Conservation (phyloP, 2,329 filamentous ascomycete genomes). For the Xylaria sp. region DNA sequence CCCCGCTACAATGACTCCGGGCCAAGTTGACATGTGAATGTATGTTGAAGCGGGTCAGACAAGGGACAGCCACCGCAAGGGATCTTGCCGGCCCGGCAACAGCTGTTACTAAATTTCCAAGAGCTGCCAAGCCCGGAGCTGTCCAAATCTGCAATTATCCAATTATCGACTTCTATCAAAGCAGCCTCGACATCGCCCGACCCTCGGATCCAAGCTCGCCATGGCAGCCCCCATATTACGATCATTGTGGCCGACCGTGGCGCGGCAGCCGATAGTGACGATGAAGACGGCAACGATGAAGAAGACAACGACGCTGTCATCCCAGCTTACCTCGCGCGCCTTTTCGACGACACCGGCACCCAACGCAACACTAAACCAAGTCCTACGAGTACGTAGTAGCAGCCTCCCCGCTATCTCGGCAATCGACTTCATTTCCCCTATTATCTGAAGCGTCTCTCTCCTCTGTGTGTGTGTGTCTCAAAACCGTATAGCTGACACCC, state of each 20-base stretch:
- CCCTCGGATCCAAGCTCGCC: conserved; percentile 21
- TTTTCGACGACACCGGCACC: conserved; percentile 69
- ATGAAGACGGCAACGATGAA: conserved; percentile 45
- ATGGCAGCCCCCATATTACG: conserved; percentile 50
- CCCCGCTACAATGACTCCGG: not conserved
- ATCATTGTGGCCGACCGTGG: conserved; percentile 48
- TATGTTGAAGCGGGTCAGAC: conserved; percentile 1
- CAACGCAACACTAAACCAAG: conserved; percentile 77
- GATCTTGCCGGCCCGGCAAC: conserved; percentile 18
- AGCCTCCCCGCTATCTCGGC: not conserved
- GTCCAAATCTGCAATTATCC: conserved; percentile 22
- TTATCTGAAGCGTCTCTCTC: too few species aligned
- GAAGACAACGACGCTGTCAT: conserved; percentile 36
- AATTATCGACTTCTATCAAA: conserved; percentile 4
- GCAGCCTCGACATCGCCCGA: conserved; percentile 18
- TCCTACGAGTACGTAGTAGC: conserved; percentile 63
- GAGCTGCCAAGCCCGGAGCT: conserved; percentile 1
- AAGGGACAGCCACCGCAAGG: not conserved
- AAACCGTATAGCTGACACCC: not conserved
- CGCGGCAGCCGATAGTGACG: conserved; percentile 46
- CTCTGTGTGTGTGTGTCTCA: too few species aligned
- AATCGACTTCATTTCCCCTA: not conserved
- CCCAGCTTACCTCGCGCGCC: conserved; percentile 50
- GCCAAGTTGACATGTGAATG: conserved; percentile 32
- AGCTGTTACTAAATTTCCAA: not conserved